Evolutionary conservation across 2,329 filamentous ascomycete species (phyloP), one percentile per base, ranked within the genome.

Genomic region (Penicillium freii): DNA sequence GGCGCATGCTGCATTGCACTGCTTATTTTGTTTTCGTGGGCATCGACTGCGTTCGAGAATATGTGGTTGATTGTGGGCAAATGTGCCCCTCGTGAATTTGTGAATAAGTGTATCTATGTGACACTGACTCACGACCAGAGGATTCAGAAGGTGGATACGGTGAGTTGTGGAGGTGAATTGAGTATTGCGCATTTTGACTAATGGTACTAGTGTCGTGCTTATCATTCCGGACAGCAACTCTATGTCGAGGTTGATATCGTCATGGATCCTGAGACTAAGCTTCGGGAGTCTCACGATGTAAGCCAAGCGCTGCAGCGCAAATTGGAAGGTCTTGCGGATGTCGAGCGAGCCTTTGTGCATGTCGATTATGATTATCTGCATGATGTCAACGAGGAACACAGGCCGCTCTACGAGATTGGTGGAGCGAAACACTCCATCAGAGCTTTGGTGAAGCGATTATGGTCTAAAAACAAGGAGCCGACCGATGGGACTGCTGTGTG

Each of bases 291-390:
- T 25, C 56, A 61, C 36, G 58, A 61, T 49, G 56, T 61, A 40
- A 53, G 54, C 15, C 51, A 61, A 46, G 56, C 47, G 13, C 13
- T 61, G 44, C 58, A 61, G 44, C 54, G 52, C n/a, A 61, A 61
- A 31, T 19, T 61, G 25, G 58, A 61, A 43, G 55, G 53, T 19
- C 48, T 59, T 1, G 53, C 52, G 4, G 53, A 54, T 53, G 52
- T 61, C 19, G 59, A 59, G 23, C 44, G 59, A 6, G 59, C 49
- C 10, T 61, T 59, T 25, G 56, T 61, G n/a, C 56, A 61, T 56
- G 52, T 61, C 15, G 59, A 61, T 42, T 61, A 61, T 48, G 59
- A 59, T 33, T 58, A 56, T 36, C 38, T 53, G 50, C 42, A 46
- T 42, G 53, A 56, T 53, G 45, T 58, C 27, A 43, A 50, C 4